Evolutionary conservation across 495 filamentous ascomycete species (phyloP).

Genomic region (Lineolata rhizophorae): DNA sequence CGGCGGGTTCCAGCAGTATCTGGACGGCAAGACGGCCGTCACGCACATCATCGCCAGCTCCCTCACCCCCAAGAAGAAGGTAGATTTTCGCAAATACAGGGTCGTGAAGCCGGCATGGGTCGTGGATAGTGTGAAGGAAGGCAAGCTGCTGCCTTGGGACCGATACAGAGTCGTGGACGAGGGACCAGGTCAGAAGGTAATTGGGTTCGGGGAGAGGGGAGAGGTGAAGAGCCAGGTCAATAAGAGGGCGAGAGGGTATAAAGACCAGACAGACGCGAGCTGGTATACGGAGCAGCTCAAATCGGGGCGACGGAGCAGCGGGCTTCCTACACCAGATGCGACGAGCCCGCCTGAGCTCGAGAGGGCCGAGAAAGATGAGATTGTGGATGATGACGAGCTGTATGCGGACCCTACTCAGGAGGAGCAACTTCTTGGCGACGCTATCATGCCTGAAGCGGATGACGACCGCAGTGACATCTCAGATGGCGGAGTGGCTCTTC

Average conservation of each 20-base stretch:
- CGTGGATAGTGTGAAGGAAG: slow-evolving; percentile 64
- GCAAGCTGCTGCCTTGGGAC: slow-evolving; percentile 65
- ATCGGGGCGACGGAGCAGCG: too few relatives aligned
- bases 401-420: background rate
- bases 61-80: slow-evolving; percentile 74
- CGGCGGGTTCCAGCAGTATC: slow-evolving; percentile 79
- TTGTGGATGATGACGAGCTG: slow-evolving; percentile 6
- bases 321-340: background rate
- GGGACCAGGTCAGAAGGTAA: slow-evolving; percentile 47
- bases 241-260: slow-evolving; percentile 33
- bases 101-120: slow-evolving; percentile 97
- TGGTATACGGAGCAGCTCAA: slow-evolving; percentile 60
- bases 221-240: slow-evolving; percentile 45
- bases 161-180: slow-evolving; percentile 65
- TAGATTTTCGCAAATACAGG: slow-evolving; percentile 66
- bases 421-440: too few relatives aligned
- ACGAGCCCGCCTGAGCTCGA: slow-evolving; percentile 6
- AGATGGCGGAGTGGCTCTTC: background rate
- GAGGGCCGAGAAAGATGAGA: slow-evolving; percentile 4
- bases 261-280: slow-evolving; percentile 50
- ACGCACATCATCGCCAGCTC: slow-evolving; percentile 89
- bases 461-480: background rate
- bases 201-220: slow-evolving; percentile 48
- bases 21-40: slow-evolving; percentile 80
- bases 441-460: too few relatives aligned